These are phyloP conservation scores for Schizophyllum commune DNA, from an alignment of 1,284 basidiomycete species.

Conservation along the genomic window DNA sequence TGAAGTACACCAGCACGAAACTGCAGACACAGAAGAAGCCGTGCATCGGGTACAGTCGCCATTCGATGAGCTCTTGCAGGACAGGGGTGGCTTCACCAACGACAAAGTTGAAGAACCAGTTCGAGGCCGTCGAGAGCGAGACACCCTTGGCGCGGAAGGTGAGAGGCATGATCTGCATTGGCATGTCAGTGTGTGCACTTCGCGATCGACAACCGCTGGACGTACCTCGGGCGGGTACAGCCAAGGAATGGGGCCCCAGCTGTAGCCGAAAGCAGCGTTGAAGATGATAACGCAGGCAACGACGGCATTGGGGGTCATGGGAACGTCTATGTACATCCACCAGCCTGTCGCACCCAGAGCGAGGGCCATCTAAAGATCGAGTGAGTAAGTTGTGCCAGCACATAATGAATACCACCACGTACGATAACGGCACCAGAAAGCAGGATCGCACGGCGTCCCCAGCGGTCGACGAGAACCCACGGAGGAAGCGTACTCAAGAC, in stretches of 20 bases:
- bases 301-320: conserved; percentile 81
- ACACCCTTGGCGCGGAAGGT: conserved; percentile 91
- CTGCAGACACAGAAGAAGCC: conserved; percentile 89
- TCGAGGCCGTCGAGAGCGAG: background rate
- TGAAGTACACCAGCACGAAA: conserved; percentile 65
- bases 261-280: conserved; percentile 90
- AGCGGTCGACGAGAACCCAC: conserved; percentile 95
- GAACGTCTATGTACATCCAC: conserved; percentile 91
- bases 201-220: background rate
- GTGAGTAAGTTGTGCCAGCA: conserved; percentile 5
- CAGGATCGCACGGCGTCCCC: conserved; percentile 86
- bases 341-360: conserved; percentile 77
- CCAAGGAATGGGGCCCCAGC: conserved; percentile 81
- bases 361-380: conserved; percentile 57
- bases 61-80: conserved; percentile 84
- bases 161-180: conserved; percentile 80
- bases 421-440: conserved; percentile 88
- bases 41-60: conserved; percentile 95
- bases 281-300: conserved; percentile 90
- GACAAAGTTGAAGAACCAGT: conserved; percentile 63
- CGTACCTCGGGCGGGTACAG: conserved; percentile 79
- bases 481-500: conserved; percentile 77
- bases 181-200: background rate
- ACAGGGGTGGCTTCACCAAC: conserved; percentile 89
- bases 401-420: conserved; percentile 21